These are phyloP conservation scores for Phytophthora meadii DNA, from an alignment of 352 stramenopile genomes.

Conservation along the genomic window DNA sequence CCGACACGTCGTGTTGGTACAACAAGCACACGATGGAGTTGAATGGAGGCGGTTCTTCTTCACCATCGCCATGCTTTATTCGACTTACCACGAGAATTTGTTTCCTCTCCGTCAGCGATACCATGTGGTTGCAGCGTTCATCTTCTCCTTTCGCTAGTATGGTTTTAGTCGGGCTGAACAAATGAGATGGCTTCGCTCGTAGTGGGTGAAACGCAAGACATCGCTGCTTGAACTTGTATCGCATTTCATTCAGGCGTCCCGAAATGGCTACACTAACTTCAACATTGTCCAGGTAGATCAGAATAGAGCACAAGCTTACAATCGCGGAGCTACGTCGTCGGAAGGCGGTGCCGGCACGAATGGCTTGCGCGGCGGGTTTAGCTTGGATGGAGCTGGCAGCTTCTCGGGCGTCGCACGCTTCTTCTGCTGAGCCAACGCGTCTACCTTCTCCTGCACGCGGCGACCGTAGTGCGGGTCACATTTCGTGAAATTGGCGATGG, in stretches of 20 bases:
- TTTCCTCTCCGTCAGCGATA: constrained; percentile 4
- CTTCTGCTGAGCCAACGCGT: constrained; percentile 38
- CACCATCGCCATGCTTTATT: background rate
- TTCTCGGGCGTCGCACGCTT: constrained; percentile 12
- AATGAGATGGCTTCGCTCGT: constrained; percentile 22
- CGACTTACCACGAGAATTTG: constrained; percentile 19
- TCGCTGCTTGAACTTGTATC: background rate
- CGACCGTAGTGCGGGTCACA: constrained; percentile 89
- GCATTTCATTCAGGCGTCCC: too few relatives aligned
- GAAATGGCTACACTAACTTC: constrained; percentile 38
- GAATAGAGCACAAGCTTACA: constrained; percentile 35
- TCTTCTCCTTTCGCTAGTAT: constrained; percentile 5
- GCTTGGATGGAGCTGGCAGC: constrained; percentile 36
- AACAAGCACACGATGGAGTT: constrained; percentile 9
- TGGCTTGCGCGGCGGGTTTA: constrained; percentile 71
- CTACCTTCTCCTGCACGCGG: constrained; percentile 82
- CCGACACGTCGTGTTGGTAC: constrained; percentile 2
- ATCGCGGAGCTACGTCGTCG: constrained; percentile 54
- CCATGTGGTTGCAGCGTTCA: background rate
- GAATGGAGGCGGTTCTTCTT: background rate
- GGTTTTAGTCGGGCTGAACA: constrained; percentile 2
- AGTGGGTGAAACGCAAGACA: constrained; percentile 18
- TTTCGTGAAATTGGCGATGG: constrained; percentile 89
- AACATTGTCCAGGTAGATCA: constrained; percentile 14
- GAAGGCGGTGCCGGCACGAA: constrained; percentile 61